Base-by-base conservation (phyloP, 805 yeast genomes). In the Yarrowia osloensis region DNA sequence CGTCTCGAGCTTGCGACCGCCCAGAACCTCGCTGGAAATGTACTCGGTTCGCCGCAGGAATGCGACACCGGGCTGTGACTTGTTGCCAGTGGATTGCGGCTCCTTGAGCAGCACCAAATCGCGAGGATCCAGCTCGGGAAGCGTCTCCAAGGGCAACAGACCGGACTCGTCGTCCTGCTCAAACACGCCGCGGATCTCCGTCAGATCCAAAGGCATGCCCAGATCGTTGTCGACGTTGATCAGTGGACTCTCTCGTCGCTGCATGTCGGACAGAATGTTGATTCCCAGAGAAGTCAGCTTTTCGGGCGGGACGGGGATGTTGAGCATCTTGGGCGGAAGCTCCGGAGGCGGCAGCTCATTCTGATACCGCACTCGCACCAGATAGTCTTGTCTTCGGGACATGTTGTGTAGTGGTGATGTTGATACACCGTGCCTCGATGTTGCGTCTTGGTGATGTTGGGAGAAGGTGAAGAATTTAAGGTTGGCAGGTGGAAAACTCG, bases 31-130 rank as follows among this genome's bases (percentile, higher is more conserved):
- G 19, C 44, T 31, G 5, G 96, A 85, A 68, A 91, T 89, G 76
- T 94, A 94, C 75, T 95, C 98, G 0, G 99, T 94, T 79, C 98
- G 87, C 80, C 98, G 87, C 75, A 94, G 82, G 78, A 94, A 93
- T n/a, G 90, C 83, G 15, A 90, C 89, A 7, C 77, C 74, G 0
- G 77, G 77, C 47, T 73, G 74, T 21, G 74, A 68, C 40, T 72
- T 73, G 15, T 71, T 52, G 29, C 62, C 54, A 6, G 72, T 40
- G 6, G 69, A 67, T 3, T 84, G 85, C 26, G 97, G 97, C 75
- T 92, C 97, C 74, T 91, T 85, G 66, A 95, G 81, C 62, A 94
- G 81, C 11, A 84, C 84, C 70, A 86, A 81, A 77, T 95, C 98
- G 65, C 84, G 84, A n/a, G 93, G 88, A 73, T 90, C 95, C 67